A percentile compares a stretch with the other conserved stretches of the same genome.
phyloP scores from a whole-genome alignment of 768 basidiomycete species.

The Stropharia rugosoannulata region DNA sequence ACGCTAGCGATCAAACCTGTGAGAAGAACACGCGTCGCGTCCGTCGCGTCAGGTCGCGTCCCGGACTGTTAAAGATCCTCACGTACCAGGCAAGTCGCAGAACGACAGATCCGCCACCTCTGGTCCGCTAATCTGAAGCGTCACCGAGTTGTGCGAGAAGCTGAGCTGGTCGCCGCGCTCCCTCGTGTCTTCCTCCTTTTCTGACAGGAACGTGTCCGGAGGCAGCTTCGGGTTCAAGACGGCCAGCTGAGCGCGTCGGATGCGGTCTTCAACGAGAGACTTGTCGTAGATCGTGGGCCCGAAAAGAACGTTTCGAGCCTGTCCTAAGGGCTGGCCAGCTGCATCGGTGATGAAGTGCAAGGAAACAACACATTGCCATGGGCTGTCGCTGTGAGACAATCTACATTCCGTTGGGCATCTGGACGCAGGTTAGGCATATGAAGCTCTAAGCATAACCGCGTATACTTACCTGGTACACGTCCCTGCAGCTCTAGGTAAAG shows the following conservation, averaged over 20 bases:
- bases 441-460: too few species aligned
- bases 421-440: neutral
- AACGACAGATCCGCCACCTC: conserved; percentile 66
- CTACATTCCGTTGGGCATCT: conserved; percentile 64
- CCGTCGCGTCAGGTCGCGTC: too few species aligned
- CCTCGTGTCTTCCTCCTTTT: conserved; percentile 23
- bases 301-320: conserved; percentile 40
- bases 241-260: conserved; percentile 64
- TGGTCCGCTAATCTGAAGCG: conserved; percentile 55
- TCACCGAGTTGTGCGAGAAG: conserved; percentile 60
- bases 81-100: conserved; percentile 57
- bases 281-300: conserved; percentile 51
- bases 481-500: conserved; percentile 65
- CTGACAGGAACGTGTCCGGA: conserved; percentile 36
- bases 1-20: conserved; percentile 61
- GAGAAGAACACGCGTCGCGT: neutral
- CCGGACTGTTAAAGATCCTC: neutral
- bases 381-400: conserved; percentile 35
- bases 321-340: conserved; percentile 35
- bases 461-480: conserved; percentile 65
- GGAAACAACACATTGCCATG: conserved; percentile 54
- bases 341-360: conserved; percentile 45
- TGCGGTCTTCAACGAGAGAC: conserved; percentile 60
- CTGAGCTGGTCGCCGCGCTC: conserved; percentile 19
- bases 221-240: conserved; percentile 56